Conservation (phyloP, 2,329 filamentous ascomycete species). For the Penicillium nordicum region DNA sequence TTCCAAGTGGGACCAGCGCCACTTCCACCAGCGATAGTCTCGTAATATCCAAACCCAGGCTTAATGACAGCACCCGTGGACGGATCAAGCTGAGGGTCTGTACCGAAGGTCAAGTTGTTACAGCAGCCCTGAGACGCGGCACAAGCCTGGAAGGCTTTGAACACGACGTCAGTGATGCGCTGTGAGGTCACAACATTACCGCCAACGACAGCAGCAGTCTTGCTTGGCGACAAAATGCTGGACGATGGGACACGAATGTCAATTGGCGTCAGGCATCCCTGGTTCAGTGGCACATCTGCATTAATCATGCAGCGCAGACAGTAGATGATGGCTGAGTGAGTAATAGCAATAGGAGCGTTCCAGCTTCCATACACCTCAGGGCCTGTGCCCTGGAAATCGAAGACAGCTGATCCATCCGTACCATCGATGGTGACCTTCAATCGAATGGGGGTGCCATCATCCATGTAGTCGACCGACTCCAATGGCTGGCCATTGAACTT, state of each 20-base stretch:
- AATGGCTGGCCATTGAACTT: slow-evolving; percentile 69
- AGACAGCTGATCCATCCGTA: slow-evolving; percentile 69
- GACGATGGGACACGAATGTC: slow-evolving; percentile 66
- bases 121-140: slow-evolving; percentile 76
- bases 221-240: slow-evolving; percentile 70
- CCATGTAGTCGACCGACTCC: slow-evolving; percentile 76
- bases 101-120: slow-evolving; percentile 80
- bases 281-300: slow-evolving; percentile 80
- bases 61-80: slow-evolving; percentile 52
- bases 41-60: slow-evolving; percentile 80
- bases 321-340: slow-evolving; percentile 82
- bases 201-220: slow-evolving; percentile 75
- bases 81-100: slow-evolving; percentile 64
- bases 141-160: slow-evolving; percentile 75
- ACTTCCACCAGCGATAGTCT: slow-evolving; percentile 78
- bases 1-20: slow-evolving; percentile 74
- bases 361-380: slow-evolving; percentile 76
- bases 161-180: slow-evolving; percentile 76
- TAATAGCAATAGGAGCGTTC: slow-evolving; percentile 78
- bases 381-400: slow-evolving; percentile 75
- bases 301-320: slow-evolving; percentile 75
- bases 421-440: slow-evolving; percentile 73
- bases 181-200: slow-evolving; percentile 79
- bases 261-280: slow-evolving; percentile 77
- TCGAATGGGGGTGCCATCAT: slow-evolving; percentile 75